These are phyloP conservation scores for Globisporangium megalacanthum DNA, from an alignment of 352 stramenopile genomes.

Conservation along the genomic window DNA sequence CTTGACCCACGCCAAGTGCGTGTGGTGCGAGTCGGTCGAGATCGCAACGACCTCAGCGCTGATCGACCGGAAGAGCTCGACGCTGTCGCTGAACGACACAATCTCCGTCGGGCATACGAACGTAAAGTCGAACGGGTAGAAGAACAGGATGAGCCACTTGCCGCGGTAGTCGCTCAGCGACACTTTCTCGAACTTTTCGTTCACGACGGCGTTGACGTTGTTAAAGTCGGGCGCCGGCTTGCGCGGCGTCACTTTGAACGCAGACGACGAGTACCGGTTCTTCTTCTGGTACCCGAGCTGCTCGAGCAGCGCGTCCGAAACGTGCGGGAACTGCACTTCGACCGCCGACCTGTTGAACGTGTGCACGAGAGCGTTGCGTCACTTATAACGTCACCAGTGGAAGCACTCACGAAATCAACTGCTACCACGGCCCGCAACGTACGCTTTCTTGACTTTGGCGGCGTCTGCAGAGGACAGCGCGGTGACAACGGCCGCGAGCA, in stretches of 20 bases:
- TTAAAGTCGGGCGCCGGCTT: too few species aligned
- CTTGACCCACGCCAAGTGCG: slow-evolving; percentile 87
- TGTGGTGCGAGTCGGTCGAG: slow-evolving; percentile 88
- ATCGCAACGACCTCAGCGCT: slow-evolving; percentile 87
- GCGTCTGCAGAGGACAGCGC: too few species aligned
- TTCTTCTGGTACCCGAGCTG: slow-evolving; percentile 80
- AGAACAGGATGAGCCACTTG: slow-evolving; percentile 90
- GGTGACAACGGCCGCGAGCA: too few species aligned
- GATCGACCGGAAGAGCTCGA: slow-evolving; percentile 75
- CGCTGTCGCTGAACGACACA: slow-evolving; percentile 87
- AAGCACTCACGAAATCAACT: too few species aligned
- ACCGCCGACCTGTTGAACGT: slow-evolving; percentile 30
- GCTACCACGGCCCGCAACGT: neutral
- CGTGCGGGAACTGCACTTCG: slow-evolving; percentile 71
- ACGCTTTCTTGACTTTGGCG: neutral
- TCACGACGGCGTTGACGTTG: slow-evolving; percentile 39
- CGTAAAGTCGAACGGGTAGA: slow-evolving; percentile 91
- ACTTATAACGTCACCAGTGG: too few species aligned
- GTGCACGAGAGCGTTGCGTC: neutral
- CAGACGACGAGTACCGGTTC: slow-evolving; percentile 50
- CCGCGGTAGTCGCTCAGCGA: slow-evolving; percentile 79
- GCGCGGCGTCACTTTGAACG: too few species aligned
- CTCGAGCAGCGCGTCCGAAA: slow-evolving; percentile 68
- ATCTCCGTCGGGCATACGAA: slow-evolving; percentile 91
- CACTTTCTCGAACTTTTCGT: slow-evolving; percentile 82